Base-by-base conservation (phyloP, 2,329 filamentous ascomycete genomes). In the Talaromyces islandicus region DNA sequence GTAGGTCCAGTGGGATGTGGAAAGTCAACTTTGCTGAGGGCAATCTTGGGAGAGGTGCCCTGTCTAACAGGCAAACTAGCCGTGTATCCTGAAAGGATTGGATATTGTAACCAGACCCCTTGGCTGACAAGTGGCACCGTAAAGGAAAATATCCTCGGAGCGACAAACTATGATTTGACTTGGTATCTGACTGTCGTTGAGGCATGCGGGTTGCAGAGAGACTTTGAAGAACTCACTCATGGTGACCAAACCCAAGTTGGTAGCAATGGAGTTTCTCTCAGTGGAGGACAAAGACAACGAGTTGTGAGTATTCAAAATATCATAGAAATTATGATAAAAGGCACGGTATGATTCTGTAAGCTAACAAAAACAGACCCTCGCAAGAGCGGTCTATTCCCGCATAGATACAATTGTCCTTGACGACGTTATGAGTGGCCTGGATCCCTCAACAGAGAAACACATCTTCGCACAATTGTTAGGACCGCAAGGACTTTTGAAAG, bases 401-500 rank as follows among this genome's bases (percentile, higher is more conserved):
- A 85, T 92, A 0, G 85, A 89, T 0, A 83, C 97, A 0, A 78
- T 97, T 3, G 83, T 96, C 0, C 85, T 96, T 6, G 92, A 96
- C 64, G 92, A 96, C 91, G 1, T 91, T 87, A 48, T 90, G 89
- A n/a, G 81, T 96, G 0, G 91, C 95, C 68, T 93, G 12, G 85
- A 87, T 57, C 78, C 78, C 0, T 79, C 83, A 66, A 81, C 77
- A 5, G 81, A 83, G 41, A 73, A 74, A 38, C 69, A 81, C 14
- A 70, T 87, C 17, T 59, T 57, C 21, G 24, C 12, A 35, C 53
- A 56, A 11, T 38, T 63, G 9, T 43, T 63, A 41, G 60, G 59
- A 21, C 54, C 24, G 35, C 56, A 63, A 21, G 62, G 62, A 12
- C 24, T 63, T 4, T 51, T 63, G 6, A 59, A 57, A 17, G 24